Conservation (phyloP, 2,329 filamentous ascomycete genomes). For the Penicillium frequentans region DNA sequence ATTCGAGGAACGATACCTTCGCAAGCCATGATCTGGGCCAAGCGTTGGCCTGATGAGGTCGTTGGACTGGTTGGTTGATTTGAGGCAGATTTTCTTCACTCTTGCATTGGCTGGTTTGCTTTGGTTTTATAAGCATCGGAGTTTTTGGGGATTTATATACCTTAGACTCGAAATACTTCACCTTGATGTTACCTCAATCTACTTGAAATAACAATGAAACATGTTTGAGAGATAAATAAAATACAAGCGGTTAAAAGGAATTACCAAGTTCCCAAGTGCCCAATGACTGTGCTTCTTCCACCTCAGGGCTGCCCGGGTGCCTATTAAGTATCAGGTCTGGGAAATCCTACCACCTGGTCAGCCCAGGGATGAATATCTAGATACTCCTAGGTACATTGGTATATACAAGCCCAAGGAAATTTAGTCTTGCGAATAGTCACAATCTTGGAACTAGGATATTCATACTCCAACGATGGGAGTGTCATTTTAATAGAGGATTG, state of each 20-base stretch:
- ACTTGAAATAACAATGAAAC: not conserved
- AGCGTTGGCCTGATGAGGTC: conserved; percentile 78
- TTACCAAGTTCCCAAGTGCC: no score
- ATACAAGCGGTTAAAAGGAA: not conserved
- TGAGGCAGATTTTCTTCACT: not conserved
- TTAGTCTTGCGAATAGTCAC: no score
- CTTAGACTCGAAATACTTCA: not conserved
- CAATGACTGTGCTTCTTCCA: no score
- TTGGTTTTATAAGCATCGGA: not conserved
- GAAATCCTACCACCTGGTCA: no score
- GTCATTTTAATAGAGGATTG: no score
- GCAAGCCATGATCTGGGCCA: conserved; percentile 76
- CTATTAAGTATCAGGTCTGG: no score
- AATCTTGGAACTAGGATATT: no score
- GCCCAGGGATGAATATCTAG: no score
- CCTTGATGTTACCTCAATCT: not conserved
- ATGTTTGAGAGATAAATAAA: not conserved
- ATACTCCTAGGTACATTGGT: no score
- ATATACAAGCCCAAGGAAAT: no score
- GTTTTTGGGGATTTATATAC: not conserved
- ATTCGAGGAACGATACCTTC: conserved; percentile 78
- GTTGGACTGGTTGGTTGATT: conserved; percentile 59
- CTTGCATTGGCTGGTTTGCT: not conserved
- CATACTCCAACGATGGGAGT: no score
- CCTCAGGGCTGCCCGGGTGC: no score